Evolutionary conservation across 1,284 basidiomycete species (phyloP).

Genomic region (Papiliotrema terrestris): DNA sequence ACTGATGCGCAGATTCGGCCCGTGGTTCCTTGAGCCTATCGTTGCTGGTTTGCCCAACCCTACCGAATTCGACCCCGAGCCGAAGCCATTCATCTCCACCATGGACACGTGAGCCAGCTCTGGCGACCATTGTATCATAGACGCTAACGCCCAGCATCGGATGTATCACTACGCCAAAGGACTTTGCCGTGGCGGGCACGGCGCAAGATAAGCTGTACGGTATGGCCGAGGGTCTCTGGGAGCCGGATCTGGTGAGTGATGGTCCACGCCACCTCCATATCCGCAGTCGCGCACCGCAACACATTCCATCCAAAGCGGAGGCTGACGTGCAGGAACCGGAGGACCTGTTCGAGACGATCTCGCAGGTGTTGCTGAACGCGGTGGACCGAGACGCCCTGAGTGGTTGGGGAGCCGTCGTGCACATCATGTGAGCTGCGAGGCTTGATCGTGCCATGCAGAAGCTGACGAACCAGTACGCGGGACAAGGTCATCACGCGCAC

Average conservation of each 20-base stretch:
- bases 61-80: slow-evolving; percentile 59
- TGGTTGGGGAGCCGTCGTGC: slow-evolving; percentile 94
- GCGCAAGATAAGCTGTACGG: slow-evolving; percentile 92
- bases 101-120: slow-evolving; percentile 65
- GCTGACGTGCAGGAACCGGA: slow-evolving; percentile 63
- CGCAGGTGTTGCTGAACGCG: slow-evolving; percentile 91
- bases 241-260: slow-evolving; percentile 71
- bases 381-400: slow-evolving; percentile 95
- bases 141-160: slow-evolving; percentile 60
- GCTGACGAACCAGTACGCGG: slow-evolving; percentile 61
- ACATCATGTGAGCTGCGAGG: slow-evolving; percentile 75
- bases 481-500: slow-evolving; percentile 81
- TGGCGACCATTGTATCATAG: slow-evolving; percentile 13
- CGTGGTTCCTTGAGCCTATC: slow-evolving; percentile 96
- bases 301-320: too few relatives aligned
- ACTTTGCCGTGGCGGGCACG: slow-evolving; percentile 95
- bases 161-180: slow-evolving; percentile 61
- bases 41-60: slow-evolving; percentile 78
- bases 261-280: not conserved
- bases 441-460: too few relatives aligned
- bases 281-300: too few relatives aligned
- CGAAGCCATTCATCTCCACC: slow-evolving; percentile 92
- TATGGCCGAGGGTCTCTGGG: slow-evolving; percentile 98
- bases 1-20: slow-evolving; percentile 63
- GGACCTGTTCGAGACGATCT: slow-evolving; percentile 97